Conservation (phyloP, 805 yeast genomes). For the Candida ovalis region DNA sequence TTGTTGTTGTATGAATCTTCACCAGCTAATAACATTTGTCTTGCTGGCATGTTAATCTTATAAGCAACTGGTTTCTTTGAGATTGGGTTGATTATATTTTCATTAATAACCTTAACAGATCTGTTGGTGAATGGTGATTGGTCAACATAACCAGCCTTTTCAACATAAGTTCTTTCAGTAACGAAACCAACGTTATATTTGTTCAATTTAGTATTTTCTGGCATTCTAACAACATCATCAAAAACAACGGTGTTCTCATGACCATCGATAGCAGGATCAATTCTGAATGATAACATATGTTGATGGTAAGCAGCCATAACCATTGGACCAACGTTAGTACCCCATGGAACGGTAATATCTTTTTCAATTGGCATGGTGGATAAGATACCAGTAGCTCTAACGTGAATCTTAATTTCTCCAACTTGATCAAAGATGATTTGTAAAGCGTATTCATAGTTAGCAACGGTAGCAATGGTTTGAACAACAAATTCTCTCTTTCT, state of each 20-base stretch:
- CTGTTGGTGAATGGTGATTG: slow-evolving; percentile 75
- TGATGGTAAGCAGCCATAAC: slow-evolving; percentile 84
- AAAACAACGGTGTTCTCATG: slow-evolving; percentile 69
- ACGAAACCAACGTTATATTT: slow-evolving; percentile 69
- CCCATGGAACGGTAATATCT: slow-evolving; percentile 63
- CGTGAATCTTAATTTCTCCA: slow-evolving; percentile 73
- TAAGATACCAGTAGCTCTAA: slow-evolving; percentile 82
- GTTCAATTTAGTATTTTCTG: slow-evolving; percentile 48
- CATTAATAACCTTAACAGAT: slow-evolving; percentile 72
- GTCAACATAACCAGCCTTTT: slow-evolving; percentile 67
- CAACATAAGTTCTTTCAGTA: slow-evolving; percentile 59
- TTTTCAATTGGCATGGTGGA: slow-evolving; percentile 82
- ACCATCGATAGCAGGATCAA: slow-evolving; percentile 82
- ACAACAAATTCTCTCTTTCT: slow-evolving; percentile 77
- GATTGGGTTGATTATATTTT: slow-evolving; percentile 63
- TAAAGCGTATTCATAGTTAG: slow-evolving; percentile 76
- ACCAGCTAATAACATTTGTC: slow-evolving; percentile 70
- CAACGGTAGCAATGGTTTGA: slow-evolving; percentile 80
- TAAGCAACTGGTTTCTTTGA: slow-evolving; percentile 73
- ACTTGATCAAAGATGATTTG: slow-evolving; percentile 72
- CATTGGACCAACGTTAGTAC: slow-evolving; percentile 74
- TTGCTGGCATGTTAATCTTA: slow-evolving; percentile 69
- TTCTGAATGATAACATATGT: slow-evolving; percentile 73
- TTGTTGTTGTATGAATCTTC: slow-evolving; percentile 58
- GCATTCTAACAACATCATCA: slow-evolving; percentile 66